Conservation (phyloP, 768 basidiomycete genomes). For the Rossbeevera mucosa region DNA sequence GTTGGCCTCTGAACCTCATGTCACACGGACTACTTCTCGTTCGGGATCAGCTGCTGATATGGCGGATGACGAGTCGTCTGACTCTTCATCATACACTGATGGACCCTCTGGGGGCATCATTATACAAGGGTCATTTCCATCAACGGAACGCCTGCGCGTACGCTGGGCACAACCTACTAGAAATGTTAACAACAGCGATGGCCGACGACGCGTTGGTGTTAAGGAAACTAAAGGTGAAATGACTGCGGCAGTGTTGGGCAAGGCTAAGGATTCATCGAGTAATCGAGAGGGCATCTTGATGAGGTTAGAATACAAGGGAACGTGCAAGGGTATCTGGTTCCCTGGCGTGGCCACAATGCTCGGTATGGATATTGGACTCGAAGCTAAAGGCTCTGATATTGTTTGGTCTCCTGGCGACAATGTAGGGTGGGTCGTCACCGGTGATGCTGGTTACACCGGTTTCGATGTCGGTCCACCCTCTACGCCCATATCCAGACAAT, state of each 20-base stretch:
- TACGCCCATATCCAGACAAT: constrained; percentile 39
- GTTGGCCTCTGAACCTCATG: constrained; percentile 70
- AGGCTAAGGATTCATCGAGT: constrained; percentile 34
- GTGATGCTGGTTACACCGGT: constrained; percentile 67
- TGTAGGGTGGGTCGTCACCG: constrained; percentile 56
- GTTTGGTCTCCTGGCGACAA: constrained; percentile 55
- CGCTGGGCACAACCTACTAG: constrained; percentile 71
- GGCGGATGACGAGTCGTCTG: constrained; percentile 80
- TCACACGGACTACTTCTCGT: constrained; percentile 54
- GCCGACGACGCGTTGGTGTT: constrained; percentile 65
- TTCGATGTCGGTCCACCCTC: constrained; percentile 51
- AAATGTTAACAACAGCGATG: constrained; percentile 43
- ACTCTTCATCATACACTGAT: constrained; percentile 51
- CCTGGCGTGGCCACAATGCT: constrained; percentile 79
- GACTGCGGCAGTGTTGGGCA: constrained; percentile 55
- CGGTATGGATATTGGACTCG: constrained; percentile 70
- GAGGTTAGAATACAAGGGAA: constrained; percentile 65
- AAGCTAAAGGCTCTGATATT: constrained; percentile 64
- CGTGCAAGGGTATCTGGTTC: constrained; percentile 76
- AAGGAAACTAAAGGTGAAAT: constrained; percentile 65
- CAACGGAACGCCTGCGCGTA: constrained; percentile 68
- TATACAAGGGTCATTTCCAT: constrained; percentile 75
- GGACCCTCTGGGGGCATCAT: constrained; percentile 56
- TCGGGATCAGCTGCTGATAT: constrained; percentile 62
- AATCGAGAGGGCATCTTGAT: constrained; percentile 54